Conservation (phyloP, 2,329 filamentous ascomycete species). For the Arachnomyces sp. region DNA sequence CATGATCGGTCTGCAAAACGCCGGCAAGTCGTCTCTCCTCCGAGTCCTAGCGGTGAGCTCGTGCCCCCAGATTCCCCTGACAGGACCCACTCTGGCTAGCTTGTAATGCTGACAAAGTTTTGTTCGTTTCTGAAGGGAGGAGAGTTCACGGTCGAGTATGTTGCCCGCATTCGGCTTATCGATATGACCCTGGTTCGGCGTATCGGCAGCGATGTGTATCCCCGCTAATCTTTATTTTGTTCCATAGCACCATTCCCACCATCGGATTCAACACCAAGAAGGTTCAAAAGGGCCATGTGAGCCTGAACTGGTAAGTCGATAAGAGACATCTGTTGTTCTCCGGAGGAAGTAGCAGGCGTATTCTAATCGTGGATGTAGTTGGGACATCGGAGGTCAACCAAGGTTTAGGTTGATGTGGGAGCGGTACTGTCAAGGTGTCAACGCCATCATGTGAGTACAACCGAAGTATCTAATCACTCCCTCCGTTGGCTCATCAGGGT, state of each 20-base stretch:
- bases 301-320: conserved; percentile 70
- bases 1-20: conserved; percentile 97
- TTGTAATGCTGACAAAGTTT: conserved; percentile 26
- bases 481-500: neutral
- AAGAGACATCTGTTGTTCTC: neutral
- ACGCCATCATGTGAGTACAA: conserved; percentile 69
- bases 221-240: conserved; percentile 1
- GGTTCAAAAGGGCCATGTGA: conserved; percentile 95
- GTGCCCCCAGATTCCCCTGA: conserved; percentile 5
- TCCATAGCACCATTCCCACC: conserved; percentile 83
- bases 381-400: conserved; percentile 95
- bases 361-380: conserved; percentile 44
- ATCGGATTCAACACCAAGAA: conserved; percentile 99
- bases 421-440: conserved; percentile 92
- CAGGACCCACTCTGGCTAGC: conserved; percentile 7
- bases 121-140: conserved; percentile 59
- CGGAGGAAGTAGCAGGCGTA: conserved; percentile 8
- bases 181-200: neutral
- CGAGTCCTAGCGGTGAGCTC: conserved; percentile 90
- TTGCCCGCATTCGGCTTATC: conserved; percentile 19
- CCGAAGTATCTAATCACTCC: neutral
- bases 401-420: conserved; percentile 99
- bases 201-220: neutral
- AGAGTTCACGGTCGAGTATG: conserved; percentile 98
- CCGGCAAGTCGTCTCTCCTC: conserved; percentile 91